A percentile compares a stretch with the other conserved stretches of the same genome.
These are phyloP conservation scores for Cladorrhinum samala DNA, from an alignment of 495 filamentous ascomycete species.

Conservation along the genomic window DNA sequence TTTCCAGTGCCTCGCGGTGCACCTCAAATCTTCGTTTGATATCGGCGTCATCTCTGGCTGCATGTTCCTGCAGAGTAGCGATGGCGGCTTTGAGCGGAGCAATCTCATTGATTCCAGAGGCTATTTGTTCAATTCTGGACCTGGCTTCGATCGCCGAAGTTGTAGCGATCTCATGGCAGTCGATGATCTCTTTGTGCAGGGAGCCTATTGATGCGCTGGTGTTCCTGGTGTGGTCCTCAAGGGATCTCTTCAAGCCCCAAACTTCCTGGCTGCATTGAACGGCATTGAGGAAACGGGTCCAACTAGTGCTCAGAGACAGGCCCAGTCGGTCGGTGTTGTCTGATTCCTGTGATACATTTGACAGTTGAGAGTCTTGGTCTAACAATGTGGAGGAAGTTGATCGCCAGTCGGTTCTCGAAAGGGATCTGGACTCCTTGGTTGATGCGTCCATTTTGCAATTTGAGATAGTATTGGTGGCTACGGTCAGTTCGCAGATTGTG, in stretches of 20 bases:
- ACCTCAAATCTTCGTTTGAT: slow-evolving; percentile 1
- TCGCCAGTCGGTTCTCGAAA: background rate
- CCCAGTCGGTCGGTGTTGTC: slow-evolving; percentile 12
- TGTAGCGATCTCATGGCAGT: slow-evolving; percentile 11
- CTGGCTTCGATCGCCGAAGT: slow-evolving; percentile 13
- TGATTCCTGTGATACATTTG: slow-evolving; percentile 4
- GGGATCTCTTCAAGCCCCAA: slow-evolving; percentile 7
- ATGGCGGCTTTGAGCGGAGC: slow-evolving; percentile 7
- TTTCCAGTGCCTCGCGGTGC: background rate
- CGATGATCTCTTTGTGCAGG: slow-evolving; percentile 9
- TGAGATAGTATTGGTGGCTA: no score
- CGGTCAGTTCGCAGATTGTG: no score
- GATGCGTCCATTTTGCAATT: background rate
- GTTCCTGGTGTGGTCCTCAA: slow-evolving; percentile 14
- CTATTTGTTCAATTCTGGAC: slow-evolving; percentile 11
- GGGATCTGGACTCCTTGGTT: background rate
- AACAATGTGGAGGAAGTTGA: slow-evolving; percentile 4
- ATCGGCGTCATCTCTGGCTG: background rate
- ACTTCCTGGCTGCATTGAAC: slow-evolving; percentile 22
- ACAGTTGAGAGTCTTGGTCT: background rate
- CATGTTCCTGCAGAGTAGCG: slow-evolving; percentile 10
- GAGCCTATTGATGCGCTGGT: slow-evolving; percentile 10
- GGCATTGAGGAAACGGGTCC: slow-evolving; percentile 22
- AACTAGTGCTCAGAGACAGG: slow-evolving; percentile 16
- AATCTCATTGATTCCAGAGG: slow-evolving; percentile 4